phyloP scores from a whole-genome alignment of 1,284 basidiomycete genomes.

The Sanghuangporus baumii region DNA sequence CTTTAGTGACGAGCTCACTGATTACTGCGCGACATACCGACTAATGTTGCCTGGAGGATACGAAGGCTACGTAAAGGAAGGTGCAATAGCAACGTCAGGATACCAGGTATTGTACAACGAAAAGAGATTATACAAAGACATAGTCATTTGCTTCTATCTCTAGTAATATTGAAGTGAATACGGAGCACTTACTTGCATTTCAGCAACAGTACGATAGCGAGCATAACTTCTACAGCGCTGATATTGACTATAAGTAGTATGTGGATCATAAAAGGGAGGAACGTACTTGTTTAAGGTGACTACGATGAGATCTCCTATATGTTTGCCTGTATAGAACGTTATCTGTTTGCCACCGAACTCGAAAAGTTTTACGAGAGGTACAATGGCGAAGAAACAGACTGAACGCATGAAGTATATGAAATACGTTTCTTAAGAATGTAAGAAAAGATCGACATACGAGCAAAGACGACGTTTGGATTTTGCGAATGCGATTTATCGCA shows the following conservation, averaged over 20 bases:
- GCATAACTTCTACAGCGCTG: conserved; percentile 50
- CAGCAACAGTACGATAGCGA: conserved; percentile 57
- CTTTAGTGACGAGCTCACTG: not conserved
- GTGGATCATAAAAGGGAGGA: not conserved
- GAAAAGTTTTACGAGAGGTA: conserved; percentile 24
- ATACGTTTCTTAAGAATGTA: not conserved
- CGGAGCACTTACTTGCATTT: conserved; percentile 54
- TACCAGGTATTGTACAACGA: not conserved
- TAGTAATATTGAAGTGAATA: not conserved
- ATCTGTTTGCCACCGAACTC: conserved; percentile 25
- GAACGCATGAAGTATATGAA: conserved; percentile 37
- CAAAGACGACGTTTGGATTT: conserved; percentile 28
- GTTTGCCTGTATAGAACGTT: conserved; percentile 20
- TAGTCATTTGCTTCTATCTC: not conserved
- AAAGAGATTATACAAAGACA: not conserved
- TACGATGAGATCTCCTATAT: conserved; percentile 23
- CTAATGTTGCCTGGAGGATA: conserved; percentile 50
- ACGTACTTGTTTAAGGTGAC: conserved; percentile 29
- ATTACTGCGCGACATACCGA: conserved; percentile 33
- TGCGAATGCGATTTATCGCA: conserved; percentile 9
- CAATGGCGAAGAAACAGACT: conserved; percentile 20
- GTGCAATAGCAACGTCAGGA: not conserved
- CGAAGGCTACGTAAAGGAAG: conserved; percentile 29
- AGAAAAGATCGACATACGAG: conserved; percentile 28
- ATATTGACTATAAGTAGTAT: not conserved